Evolutionary conservation across 192 early-diverging fungal species (phyloP).

Genomic region (Chytriomyces sp.): DNA sequence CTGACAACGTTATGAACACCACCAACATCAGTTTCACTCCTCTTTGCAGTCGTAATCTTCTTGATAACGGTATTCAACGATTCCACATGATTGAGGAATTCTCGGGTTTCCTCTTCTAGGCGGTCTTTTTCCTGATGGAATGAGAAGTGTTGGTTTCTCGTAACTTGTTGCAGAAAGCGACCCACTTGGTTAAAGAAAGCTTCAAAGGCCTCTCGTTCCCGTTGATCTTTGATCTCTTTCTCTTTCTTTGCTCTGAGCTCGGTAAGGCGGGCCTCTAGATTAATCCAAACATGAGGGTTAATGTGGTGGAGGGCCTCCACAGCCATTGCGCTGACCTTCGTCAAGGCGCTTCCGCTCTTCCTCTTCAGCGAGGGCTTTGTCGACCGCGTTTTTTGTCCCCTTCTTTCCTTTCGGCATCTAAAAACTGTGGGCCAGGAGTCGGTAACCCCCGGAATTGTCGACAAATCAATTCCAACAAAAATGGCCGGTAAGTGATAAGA

Average conservation of each 20-base stretch:
- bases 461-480: too few relatives aligned
- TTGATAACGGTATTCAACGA: neutral
- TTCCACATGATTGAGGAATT: slow-evolving; percentile 2
- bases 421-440: too few relatives aligned
- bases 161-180: neutral
- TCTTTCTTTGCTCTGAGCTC: slow-evolving; percentile 46
- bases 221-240: slow-evolving; percentile 38
- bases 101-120: slow-evolving; percentile 39
- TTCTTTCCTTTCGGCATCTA: slow-evolving; percentile 1
- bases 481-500: too few relatives aligned
- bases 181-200: slow-evolving; percentile 43
- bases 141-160: too few relatives aligned
- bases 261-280: slow-evolving; percentile 42
- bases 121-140: slow-evolving; percentile 38
- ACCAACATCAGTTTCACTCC: slow-evolving; percentile 17
- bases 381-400: slow-evolving; percentile 18
- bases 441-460: too few relatives aligned
- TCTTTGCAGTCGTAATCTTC: neutral
- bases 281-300: neutral
- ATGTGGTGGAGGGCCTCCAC: too few relatives aligned
- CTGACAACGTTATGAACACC: neutral
- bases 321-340: slow-evolving; percentile 30
- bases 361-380: slow-evolving; percentile 25
- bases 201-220: slow-evolving; percentile 48
- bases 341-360: slow-evolving; percentile 23